Evolutionary conservation across 2,329 filamentous ascomycete genomes (phyloP), one percentile per base, ranked within the genome.

Genomic region (Lecanoromycetidae sp.): DNA sequence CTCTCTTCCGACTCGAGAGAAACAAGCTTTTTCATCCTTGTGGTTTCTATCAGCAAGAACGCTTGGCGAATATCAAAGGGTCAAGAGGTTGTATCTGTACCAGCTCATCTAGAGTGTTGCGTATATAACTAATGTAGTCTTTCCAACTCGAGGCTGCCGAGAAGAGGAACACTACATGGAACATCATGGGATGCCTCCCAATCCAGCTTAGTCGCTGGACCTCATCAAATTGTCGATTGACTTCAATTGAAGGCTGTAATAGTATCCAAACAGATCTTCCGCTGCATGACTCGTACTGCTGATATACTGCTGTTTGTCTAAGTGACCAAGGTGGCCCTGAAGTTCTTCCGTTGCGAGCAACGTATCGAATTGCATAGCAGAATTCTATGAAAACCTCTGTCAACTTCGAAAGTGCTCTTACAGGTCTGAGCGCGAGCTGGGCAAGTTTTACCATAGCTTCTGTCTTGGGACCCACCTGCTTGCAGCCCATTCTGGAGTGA

Each of bases 261-360:
- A 48, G 23, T 9, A 48, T 20, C 38, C 45, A 48, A 3, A 48
- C 27, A 12, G 45, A 33, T 13, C 23, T 48, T 12, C n/a, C 23
- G 32, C 13, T 44, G 13, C 19, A 17, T 26, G 38, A 30, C 19
- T 42, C 20, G 4, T 43, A 36, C 4, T 48, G 38, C 35, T 44
- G 38, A 48, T 48, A 48, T 48, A 48, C 45, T 12, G 45, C 27
- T 12, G 38, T 48, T 29, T 48, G 45, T 26, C 45, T 48, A 25
- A 44, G n/a, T 15, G 37, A 48, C 45, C 45, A 48, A 8, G 37
- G 45, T 6, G 37, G 29, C 10, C 38, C 38, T 34, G 45, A 19
- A 7, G 37, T 19, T 19, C 45, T 19, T 35, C 29, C 17, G 30
- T 42, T 48, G 17, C 37, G 45, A 48, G 45, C 45, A n/a, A 48